Base-by-base conservation (phyloP, 2,329 filamentous ascomycete species). In the Scedosporium minutisporum region DNA sequence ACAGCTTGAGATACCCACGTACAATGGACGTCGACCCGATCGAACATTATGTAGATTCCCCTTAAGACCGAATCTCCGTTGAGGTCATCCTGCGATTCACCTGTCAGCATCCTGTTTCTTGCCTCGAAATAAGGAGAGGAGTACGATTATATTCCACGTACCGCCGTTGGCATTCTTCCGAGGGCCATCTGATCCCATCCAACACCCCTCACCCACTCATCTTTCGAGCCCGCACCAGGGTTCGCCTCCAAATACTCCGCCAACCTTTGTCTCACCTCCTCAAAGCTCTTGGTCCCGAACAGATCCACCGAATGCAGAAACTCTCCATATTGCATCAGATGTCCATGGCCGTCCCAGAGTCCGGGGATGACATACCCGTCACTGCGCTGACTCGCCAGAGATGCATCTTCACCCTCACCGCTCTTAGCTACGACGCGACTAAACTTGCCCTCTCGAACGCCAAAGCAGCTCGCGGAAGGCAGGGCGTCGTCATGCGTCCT, bases 111-210 rank as follows among this genome's bases (percentile, higher is more conserved):
- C n/a, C 18, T 21, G 4, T n/a, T 48, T 18, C 44, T n/a, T 4
- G 44, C 9, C 12, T 21, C 27, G 10, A 3, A 16, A 23, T 60
- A 46, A 25, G 44, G 41, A 48, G 6, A n/a, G 4, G 41, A 25
- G 42, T 21, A 18, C 3, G n/a, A 33, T 14, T 9, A 41, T 18
- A 29, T 23, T 53, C 61, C 27, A 77, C 82, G 69, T 73, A 85
- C 82, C 67, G 87, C 84, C 41, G 81, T 84, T 6, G 87, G 87
- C 86, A 88, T 87, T 5, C 79, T 79, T 2, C 83, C 82, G 68
- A 88, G 82, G 23, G 78, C 76, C 63, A 83, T 84, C 74, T 90
- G 87, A 68, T 90, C 87, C 87, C 87, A 90, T 1, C 87, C 87
- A 14, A 87, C 78, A 0, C 87, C 87, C 62, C 86, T 76, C 57